Evolutionary conservation across 371 early-diverging fungal species (phyloP).

Genomic region (Saksenaea vasiformis): DNA sequence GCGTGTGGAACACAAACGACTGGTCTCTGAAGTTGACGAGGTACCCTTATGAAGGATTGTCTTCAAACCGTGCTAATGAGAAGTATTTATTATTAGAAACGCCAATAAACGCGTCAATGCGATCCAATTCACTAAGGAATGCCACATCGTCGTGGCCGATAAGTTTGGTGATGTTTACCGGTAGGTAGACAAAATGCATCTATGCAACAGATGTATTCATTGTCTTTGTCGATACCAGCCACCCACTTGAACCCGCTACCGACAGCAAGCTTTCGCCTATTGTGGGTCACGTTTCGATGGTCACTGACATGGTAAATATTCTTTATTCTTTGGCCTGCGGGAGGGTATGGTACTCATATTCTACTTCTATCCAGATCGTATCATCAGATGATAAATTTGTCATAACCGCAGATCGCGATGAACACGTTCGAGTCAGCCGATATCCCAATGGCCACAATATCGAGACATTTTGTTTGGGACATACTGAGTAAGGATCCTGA

Average conservation of each 20-base stretch:
- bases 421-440: conserved; percentile 89
- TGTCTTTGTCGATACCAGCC: conserved; percentile 30
- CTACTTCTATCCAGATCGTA: conserved; percentile 36
- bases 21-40: conserved; percentile 61
- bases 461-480: conserved; percentile 89
- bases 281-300: conserved; percentile 93
- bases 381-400: conserved; percentile 65
- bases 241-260: conserved; percentile 25
- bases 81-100: conserved; percentile 33
- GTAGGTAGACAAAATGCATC: conserved; percentile 27
- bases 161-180: conserved; percentile 95
- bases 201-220: not conserved
- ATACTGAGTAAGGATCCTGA: conserved; percentile 67
- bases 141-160: conserved; percentile 79
- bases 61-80: not conserved
- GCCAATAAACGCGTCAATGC: conserved; percentile 73
- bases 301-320: conserved; percentile 77
- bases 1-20: conserved; percentile 65
- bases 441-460: conserved; percentile 91
- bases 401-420: conserved; percentile 94
- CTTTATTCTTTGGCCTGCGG: not conserved
- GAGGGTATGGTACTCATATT: not conserved
- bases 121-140: conserved; percentile 59
- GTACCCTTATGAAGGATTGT: conserved; percentile 18
- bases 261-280: conserved; percentile 62